These are phyloP conservation scores for Sordariomycetes sp. DNA, from an alignment of 2,329 filamentous ascomycete species.

Conservation along the genomic window DNA sequence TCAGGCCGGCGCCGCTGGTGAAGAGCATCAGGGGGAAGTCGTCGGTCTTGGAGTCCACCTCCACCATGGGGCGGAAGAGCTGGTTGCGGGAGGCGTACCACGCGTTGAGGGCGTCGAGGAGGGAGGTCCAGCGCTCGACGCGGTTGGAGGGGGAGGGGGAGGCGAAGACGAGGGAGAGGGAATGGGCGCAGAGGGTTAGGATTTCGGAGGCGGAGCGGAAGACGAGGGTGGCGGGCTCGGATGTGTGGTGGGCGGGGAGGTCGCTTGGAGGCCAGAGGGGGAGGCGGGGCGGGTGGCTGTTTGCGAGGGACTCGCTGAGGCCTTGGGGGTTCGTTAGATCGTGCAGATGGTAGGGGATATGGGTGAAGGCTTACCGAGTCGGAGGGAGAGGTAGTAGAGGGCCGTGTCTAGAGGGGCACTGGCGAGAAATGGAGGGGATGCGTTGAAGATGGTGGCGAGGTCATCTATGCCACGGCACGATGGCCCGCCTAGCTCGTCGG, in stretches of 20 bases:
- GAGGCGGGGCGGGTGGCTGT: neutral
- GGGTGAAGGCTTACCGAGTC: conserved; percentile 13
- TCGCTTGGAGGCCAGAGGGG: neutral
- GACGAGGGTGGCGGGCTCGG: neutral
- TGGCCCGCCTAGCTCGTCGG: neutral
- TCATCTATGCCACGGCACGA: neutral
- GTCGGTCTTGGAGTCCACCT: conserved; percentile 13
- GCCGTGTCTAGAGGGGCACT: conserved; percentile 5
- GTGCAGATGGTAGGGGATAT: neutral
- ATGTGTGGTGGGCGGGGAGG: neutral
- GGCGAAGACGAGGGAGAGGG: conserved; percentile 19
- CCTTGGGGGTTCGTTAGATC: neutral
- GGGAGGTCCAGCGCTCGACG: conserved; percentile 17
- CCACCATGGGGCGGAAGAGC: conserved; percentile 21
- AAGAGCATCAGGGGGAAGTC: conserved; percentile 25
- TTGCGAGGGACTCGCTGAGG: neutral
- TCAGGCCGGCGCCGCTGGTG: conserved; percentile 25
- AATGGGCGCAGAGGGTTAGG: conserved; percentile 20
- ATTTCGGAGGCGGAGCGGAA: conserved; percentile 11
- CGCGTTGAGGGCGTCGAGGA: conserved; percentile 17
- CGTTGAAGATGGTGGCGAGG: neutral
- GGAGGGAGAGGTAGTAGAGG: conserved; percentile 11
- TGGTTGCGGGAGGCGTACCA: conserved; percentile 21
- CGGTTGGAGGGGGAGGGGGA: conserved; percentile 5
- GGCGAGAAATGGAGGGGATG: neutral